Percentiles rank a stretch among this genome's conserved stretches.
Evolutionary conservation across 495 filamentous ascomycete species (phyloP).

Genomic region (Rostrohypoxylon terebratum): DNA sequence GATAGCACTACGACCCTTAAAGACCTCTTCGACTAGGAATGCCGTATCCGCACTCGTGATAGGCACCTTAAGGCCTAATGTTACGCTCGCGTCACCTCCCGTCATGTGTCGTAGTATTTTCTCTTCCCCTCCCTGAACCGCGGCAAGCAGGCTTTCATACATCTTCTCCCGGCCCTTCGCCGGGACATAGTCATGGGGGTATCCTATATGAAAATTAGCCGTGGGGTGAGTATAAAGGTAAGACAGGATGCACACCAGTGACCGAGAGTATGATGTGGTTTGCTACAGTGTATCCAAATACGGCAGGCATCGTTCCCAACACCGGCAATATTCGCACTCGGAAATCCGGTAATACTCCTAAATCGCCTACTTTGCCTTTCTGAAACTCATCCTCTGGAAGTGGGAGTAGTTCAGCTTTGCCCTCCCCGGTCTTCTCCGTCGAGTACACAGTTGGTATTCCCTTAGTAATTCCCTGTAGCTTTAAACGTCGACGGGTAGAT

Average conservation of each 20-base stretch:
- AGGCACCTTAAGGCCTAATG: conserved; percentile 77
- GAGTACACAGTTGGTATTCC: conserved; percentile 95
- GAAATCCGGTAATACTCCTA: conserved; percentile 91
- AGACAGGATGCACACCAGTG: conserved; percentile 57
- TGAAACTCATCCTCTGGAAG: conserved; percentile 88
- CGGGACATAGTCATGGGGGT: conserved; percentile 84
- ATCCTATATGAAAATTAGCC: conserved; percentile 60
- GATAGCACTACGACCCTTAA: conserved; percentile 81
- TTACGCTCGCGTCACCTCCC: conserved; percentile 65
- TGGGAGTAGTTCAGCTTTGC: conserved; percentile 89
- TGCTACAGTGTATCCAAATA: conserved; percentile 90
- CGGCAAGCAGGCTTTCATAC: conserved; percentile 82
- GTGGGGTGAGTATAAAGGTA: background rate
- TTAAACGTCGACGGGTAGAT: conserved; percentile 81
- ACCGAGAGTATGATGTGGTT: conserved; percentile 91
- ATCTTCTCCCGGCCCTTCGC: conserved; percentile 89
- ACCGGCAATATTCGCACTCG: conserved; percentile 93
- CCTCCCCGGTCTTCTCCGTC: conserved; percentile 88
- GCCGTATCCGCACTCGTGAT: conserved; percentile 82
- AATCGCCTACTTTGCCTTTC: conserved; percentile 87
- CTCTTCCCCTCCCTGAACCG: conserved; percentile 80
- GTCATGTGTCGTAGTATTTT: conserved; percentile 68
- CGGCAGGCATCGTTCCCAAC: conserved; percentile 94
- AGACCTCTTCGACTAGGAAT: conserved; percentile 92
- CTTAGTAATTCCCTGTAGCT: conserved; percentile 79